Base-by-base conservation (phyloP, 495 filamentous ascomycete species). In the Penicillium cosmopolitanum region DNA sequence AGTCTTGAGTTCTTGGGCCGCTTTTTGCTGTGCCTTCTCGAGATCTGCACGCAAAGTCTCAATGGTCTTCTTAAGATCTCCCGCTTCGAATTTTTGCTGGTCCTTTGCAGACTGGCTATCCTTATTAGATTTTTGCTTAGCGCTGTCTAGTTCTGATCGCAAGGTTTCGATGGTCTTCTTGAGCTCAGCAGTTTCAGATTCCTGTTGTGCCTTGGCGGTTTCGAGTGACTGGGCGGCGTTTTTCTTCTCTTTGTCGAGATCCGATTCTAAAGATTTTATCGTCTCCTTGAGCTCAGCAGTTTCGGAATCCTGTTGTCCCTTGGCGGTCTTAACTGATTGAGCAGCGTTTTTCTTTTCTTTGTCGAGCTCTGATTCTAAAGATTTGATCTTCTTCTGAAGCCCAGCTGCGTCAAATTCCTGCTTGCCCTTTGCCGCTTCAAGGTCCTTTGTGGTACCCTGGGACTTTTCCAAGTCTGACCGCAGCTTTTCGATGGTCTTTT, bases 391-490 rank as follows among this genome's bases (percentile, higher is more conserved):
- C 46, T 48, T 48, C 46, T 48, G 9, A 9, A 25, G 46, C 18
- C 15, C 23, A 12, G 10, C 15, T 15, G 46, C 46, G 9, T 48
- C 46, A 28, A 21, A 48, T 12, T 48, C 46, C 23, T 48, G 46
- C 15, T 48, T 23, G 50, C 85, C 76, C 34, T 81, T 80, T 12
- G 78, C 77, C n/a, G 80, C 80, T 63, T 88, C 77, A 19, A 86
- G 71, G 55, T 87, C 87, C 66, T 85, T 81, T 0, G 77, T 61
- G 33, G 64, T 63, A 70, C 79, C 67, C 67, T 73, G 73, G 53
- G 79, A 73, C 61, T 87, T 84, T 66, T 85, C 82, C 51, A 90
- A 61, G 56, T 88, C 83, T 11, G 81, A 77, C 63, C 84, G 81
- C 12, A 88, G 71, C 16, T 71, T 68, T 56, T 81, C 78, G 31